Conservation (phyloP, 2,329 filamentous ascomycete genomes). For the Leptoxyphium fumago region DNA sequence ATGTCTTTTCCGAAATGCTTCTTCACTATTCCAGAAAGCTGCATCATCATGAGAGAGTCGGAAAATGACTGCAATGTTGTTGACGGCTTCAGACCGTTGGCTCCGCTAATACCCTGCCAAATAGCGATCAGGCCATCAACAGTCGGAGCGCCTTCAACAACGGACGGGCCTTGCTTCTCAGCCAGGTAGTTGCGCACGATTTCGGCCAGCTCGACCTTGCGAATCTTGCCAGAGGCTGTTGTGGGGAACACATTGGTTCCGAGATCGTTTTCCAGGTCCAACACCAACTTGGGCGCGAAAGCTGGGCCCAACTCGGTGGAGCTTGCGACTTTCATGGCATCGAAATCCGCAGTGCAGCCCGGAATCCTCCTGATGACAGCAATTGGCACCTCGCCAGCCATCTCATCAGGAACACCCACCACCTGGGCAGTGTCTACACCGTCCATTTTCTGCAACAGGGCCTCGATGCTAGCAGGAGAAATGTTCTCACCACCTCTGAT, state of each 20-base stretch:
- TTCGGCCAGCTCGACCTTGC: conserved; percentile 24
- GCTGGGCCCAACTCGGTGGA: conserved; percentile 24
- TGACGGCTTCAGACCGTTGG: conserved; percentile 10
- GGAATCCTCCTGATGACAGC: conserved; percentile 23
- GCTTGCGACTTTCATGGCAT: conserved; percentile 17
- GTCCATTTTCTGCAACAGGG: conserved; percentile 21
- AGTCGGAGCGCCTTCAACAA: conserved; percentile 15
- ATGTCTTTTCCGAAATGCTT: conserved; percentile 18
- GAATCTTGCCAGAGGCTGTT: conserved; percentile 32
- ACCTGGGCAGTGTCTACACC: conserved; percentile 25
- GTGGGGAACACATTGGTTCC: conserved; percentile 24
- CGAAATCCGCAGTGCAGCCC: conserved; percentile 10
- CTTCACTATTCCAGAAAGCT: conserved; percentile 18
- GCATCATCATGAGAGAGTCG: conserved; percentile 22
- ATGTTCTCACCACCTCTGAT: conserved; percentile 52
- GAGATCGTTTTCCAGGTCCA: conserved; percentile 28
- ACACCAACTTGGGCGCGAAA: conserved; percentile 27
- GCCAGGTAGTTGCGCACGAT: conserved; percentile 15
- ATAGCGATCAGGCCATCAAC: conserved; percentile 17
- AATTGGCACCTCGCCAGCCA: conserved; percentile 35
- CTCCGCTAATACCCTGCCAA: conserved; percentile 18
- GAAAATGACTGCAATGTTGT: conserved; percentile 16
- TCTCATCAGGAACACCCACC: conserved; percentile 29
- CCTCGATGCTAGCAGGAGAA: conserved; percentile 26
- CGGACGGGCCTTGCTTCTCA: conserved; percentile 8